Conservation (phyloP, 345 rosid genomes). For the Rhodomyrtus tomentosa region DNA sequence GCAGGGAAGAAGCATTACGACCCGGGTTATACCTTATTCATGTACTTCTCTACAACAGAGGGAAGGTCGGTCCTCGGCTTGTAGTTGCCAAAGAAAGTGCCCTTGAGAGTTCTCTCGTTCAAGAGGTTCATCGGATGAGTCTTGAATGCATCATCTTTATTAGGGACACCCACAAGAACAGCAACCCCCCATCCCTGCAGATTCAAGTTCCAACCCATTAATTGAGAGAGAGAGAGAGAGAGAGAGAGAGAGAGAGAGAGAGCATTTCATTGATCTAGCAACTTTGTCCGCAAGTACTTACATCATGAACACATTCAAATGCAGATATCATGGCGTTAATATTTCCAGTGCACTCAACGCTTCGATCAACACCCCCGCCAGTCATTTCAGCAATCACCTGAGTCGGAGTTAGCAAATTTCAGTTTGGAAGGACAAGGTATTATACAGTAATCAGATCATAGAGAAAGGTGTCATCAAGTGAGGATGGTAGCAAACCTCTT, state of each 20-base stretch:
- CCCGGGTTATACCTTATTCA: conserved; percentile 25
- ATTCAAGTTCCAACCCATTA: neutral
- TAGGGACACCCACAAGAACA: conserved; percentile 38
- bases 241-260: neutral
- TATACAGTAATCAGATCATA: neutral
- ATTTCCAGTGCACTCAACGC: conserved; percentile 72
- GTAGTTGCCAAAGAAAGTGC: conserved; percentile 53
- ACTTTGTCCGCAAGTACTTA: conserved; percentile 9
- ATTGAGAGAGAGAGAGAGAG: neutral
- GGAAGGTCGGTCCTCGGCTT: conserved; percentile 43
- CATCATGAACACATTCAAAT: conserved; percentile 82
- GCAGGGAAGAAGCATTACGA: neutral
- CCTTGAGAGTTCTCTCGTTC: conserved; percentile 40
- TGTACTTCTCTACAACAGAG: conserved; percentile 32
- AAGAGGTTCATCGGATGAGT: conserved; percentile 34
- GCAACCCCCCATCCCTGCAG: conserved; percentile 51
- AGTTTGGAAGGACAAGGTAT: neutral
- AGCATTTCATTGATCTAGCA: neutral
- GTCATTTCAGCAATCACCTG: conserved; percentile 76
- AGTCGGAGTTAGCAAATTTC: neutral
- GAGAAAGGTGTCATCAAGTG: neutral
- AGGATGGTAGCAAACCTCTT: conserved; percentile 7
- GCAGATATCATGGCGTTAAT: conserved; percentile 73
- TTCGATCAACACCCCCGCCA: conserved; percentile 69
- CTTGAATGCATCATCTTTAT: conserved; percentile 38